Conservation (phyloP, 2,329 filamentous ascomycete genomes). For the Cladobotryum protrusum region DNA sequence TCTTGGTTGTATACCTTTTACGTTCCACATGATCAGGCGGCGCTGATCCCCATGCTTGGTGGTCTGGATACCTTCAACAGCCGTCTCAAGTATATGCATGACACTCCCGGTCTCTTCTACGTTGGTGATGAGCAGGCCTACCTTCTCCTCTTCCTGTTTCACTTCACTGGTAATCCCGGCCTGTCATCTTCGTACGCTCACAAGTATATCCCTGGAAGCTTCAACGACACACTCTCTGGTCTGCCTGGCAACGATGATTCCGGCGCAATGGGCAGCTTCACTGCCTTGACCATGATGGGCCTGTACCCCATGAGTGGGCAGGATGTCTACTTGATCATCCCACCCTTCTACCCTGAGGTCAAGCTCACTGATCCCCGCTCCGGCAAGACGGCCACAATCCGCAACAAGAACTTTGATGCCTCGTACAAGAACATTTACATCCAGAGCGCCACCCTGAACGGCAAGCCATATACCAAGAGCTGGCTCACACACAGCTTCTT, state of each 20-base stretch:
- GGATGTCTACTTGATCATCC: constrained; percentile 45
- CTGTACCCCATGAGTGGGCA: constrained; percentile 50
- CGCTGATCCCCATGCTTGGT: constrained; percentile 49
- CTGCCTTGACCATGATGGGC: constrained; percentile 44
- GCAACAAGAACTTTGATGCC: constrained; percentile 32
- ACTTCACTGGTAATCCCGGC: constrained; percentile 61
- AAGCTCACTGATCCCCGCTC: constrained; percentile 24
- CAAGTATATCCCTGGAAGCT: constrained; percentile 60
- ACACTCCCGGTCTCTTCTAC: constrained; percentile 56
- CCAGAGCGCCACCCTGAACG: constrained; percentile 52
- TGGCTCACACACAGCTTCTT: constrained; percentile 59
- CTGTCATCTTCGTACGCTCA: constrained; percentile 49
- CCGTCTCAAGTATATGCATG: constrained; percentile 59
- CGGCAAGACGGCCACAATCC: constrained; percentile 25
- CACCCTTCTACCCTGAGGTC: constrained; percentile 46
- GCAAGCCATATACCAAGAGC: constrained; percentile 46
- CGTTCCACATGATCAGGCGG: constrained; percentile 41
- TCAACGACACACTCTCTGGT: constrained; percentile 58
- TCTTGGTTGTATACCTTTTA: constrained; percentile 67
- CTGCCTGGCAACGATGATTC: constrained; percentile 50
- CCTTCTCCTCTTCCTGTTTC: constrained; percentile 49
- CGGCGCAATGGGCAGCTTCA: constrained; percentile 49
- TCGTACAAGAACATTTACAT: constrained; percentile 49
- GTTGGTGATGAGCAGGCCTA: constrained; percentile 58
- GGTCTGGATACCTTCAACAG: constrained; percentile 50